Conservation (phyloP, 371 early-diverging fungal genomes). For the Mucor mucedo region DNA sequence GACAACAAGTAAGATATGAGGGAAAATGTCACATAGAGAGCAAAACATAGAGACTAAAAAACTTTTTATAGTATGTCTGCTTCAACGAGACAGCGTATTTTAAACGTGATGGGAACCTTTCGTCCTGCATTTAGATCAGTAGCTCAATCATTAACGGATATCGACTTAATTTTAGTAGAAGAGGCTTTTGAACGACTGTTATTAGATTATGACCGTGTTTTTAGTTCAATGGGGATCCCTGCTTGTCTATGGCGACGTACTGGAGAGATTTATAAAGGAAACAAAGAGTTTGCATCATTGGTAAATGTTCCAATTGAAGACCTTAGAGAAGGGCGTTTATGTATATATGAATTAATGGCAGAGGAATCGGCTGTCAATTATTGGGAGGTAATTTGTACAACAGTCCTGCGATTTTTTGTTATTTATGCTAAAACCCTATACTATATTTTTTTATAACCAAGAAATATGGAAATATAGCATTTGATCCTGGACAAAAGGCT, state of each 20-base stretch:
- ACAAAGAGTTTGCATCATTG: constrained; percentile 90
- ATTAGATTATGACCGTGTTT: constrained; percentile 92
- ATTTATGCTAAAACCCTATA: too few species aligned
- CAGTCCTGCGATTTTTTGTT: too few species aligned
- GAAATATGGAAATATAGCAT: constrained; percentile 94
- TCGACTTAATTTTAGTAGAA: constrained; percentile 90
- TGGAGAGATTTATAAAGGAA: constrained; percentile 94
- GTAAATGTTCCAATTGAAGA: constrained; percentile 80
- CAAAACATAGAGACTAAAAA: neutral
- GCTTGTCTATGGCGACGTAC: constrained; percentile 94
- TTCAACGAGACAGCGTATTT: constrained; percentile 73
- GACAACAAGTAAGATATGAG: constrained; percentile 69
- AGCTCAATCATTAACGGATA: constrained; percentile 88
- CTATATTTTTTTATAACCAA: constrained; percentile 17
- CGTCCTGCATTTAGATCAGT: constrained; percentile 84
- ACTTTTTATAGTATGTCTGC: constrained; percentile 65
- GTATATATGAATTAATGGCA: constrained; percentile 93
- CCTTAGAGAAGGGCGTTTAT: constrained; percentile 75
- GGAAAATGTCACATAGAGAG: neutral
- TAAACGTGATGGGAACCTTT: constrained; percentile 87
- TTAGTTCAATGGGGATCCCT: constrained; percentile 94
- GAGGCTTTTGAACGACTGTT: constrained; percentile 92
- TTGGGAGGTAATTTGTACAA: constrained; percentile 68
- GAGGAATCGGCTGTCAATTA: constrained; percentile 92
- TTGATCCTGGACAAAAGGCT: constrained; percentile 94